Base-by-base conservation (phyloP, 2,329 filamentous ascomycete species). In the Aureobasidium sp. region DNA sequence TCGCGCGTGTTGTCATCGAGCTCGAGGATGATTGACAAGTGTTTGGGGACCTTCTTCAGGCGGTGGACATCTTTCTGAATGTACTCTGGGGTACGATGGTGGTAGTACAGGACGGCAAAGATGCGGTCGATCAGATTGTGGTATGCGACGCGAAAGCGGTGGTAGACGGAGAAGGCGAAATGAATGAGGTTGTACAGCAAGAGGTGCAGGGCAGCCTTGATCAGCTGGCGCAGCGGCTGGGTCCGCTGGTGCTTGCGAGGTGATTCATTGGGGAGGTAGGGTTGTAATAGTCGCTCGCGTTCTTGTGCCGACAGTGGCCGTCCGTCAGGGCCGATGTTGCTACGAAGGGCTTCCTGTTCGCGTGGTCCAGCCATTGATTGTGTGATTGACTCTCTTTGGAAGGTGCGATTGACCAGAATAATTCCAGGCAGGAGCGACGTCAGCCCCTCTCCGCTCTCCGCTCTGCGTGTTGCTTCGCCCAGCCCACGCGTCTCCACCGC, bases 41-140 rank as follows among this genome's bases (percentile, higher is more conserved):
- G 94, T 66, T 88, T 84, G 2, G 94, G 94, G 63, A 95, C 76
- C 68, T 88, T 85, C 62, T 80, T 82, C 61, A 99, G 75, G 10
- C 82, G 81, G 72, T 85, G 85, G 30, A 97, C 87, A 76, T 99
- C 94, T 69, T 88, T 87, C 70, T 88, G 86, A 67, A 99, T 96
- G 71, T 96, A 85, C 72, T 96, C 90, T 8, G 94, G 94, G 0
- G 93, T 96, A 58, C 90, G 89, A 75, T 99, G 94, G 77, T 99
- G 95, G 77, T 99, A 94, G 74, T 93, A 92, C 60, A 96, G 80
- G 64, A 97, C 83, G 10, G 90, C 89, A 59, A 91, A 84, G 65
- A 93, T 78, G 63, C 89, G 86, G 72, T 94, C 89, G 67, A 85
- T 80, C 54, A 96, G 81, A 9, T 87, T 84, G 73, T 93, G 88